Evolutionary conservation across 306 rosid genomes (phyloP), one percentile per base, ranked within the genome.

Genomic region (Castanea crenata): DNA sequence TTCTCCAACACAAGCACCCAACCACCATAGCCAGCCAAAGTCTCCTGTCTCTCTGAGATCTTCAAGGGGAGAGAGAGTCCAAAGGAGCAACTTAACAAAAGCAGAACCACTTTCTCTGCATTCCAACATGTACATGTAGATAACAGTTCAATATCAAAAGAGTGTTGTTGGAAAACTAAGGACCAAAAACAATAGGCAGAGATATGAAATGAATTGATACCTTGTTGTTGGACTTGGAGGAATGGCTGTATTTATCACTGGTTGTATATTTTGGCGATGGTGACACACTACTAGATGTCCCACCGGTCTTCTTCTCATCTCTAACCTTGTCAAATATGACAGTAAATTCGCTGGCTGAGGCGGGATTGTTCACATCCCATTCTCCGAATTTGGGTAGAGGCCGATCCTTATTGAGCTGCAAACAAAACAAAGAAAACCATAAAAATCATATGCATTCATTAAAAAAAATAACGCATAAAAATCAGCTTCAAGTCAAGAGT

Each of bases 341-440:
- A 0, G 97, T 89, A 55, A 87, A 92, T 69, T 97, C 97, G 73
- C 92, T 94, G 0, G 97, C 94, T 20, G 97, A 82, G 3, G 94
- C 88, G 0, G 98, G 98, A 86, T 94, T 86, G 2, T 92, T 92
- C 71, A 87, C 97, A 84, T 94, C 98, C 97, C 98, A 92, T 20
- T 94, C 98, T n/a, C 98, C 98, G 49, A 91, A 94, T 62, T 94
- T 94, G 0, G 97, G 97, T 56, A 92, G 76, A 69, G 94, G 81
- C 76, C 86, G 85, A 23, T 85, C 93, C 57, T 56, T 79, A 11
- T 89, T 86, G 71, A 78, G 70, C 92, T 92, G 74, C 86, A 86
- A 15, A 73, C 70, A 32, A 19, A 23, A 5, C 68, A 46, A 68
- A 35, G 25, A 54, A 44, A 76, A 75, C 46, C 55, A 68, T 34